Evolutionary conservation across 2,329 filamentous ascomycete genomes (phyloP), one percentile per base, ranked within the genome.

Genomic region (Mariannaea elegans): DNA sequence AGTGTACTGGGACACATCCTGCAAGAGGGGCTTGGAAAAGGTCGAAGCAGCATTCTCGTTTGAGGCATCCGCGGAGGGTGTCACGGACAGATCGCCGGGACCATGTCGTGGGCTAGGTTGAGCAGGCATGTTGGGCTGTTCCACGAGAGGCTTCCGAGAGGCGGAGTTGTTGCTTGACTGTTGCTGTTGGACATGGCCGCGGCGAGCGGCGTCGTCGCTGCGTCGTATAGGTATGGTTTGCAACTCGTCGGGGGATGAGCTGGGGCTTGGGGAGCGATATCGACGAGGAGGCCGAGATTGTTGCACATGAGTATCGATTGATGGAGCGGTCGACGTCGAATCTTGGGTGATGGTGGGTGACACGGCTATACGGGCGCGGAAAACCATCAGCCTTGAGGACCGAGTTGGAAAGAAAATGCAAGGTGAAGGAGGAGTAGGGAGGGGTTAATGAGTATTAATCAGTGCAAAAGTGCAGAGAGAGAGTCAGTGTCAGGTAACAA

Each of bases 1-100:
- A 44, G 84, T 82, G 74, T 91, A 91, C 56, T 87, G 81, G 39
- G 89, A 90, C 41, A 86, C 78, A 72, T 92, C 88, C 62, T 86
- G 84, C 46, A 91, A 76, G 45, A 92, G 80, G n/a, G 88, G 80
- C 57, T 75, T 77, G 29, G 82, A 80, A 55, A 81, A 65, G 19
- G 64, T 73, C 29, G 80, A 78, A 51, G 79, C 76, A 47, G 80
- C 80, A 59, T 16, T 48, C 52, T 82, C 78, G 60, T 77, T 80
- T 45, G 78, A 66, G 41, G 67, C 66, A 16, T 74, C 71, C 31
- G 31, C n/a, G 70, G 71, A 48, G 32, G 52, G 72, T 55, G 72
- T 72, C 54, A 74, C 63, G 41, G 70, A 61, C 24, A 64, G 68
- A 49, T 69, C 66, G 41, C 57, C 53, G 48, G 71, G 58, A 50